Evolutionary conservation across 495 filamentous ascomycete species (phyloP), one percentile per base, ranked within the genome.

Genomic region (Clohesyomyces aquaticus): DNA sequence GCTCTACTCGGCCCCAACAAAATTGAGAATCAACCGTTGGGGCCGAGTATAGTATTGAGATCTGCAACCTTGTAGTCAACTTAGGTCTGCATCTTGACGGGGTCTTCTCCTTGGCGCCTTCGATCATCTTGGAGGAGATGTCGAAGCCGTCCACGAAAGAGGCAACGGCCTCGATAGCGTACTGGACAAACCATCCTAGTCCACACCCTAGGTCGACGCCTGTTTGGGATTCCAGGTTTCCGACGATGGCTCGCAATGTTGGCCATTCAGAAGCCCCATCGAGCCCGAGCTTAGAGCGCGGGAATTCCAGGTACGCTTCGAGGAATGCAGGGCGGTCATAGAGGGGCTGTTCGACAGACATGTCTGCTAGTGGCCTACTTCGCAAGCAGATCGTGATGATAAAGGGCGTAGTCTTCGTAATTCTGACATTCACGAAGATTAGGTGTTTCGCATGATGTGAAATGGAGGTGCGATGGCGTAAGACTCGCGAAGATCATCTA

Each of bases 181-280:
- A 43, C 12, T 38, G 11, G 4, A 38, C 21, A 27, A 43, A 56
- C 53, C 53, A 56, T 3, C 53, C 53, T 22, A 56, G 27, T n/a
- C 53, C 53, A 43, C 38, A 56, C 4, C 53, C 53, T 6, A 56
- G 53, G 27, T 56, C 53, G 3, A 56, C 21, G 3, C 42, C 16
- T 32, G 11, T 11, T 19, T 56, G 32, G 14, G 10, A 11, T 4
- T 42, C 29, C 9, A 45, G 3, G 21, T 6, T 1, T 4, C 29
- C 53, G 21, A 56, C 29, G 32, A 56, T 56, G 6, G 21, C 38
- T 6, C 53, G 53, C 18, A 56, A 23, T 2, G 29, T 43, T 16
- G 29, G 32, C 53, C 53, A 56, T 45, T 45, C 53, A 10, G 53
- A 38, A 11, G 53, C 53, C 11, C 53, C 53, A 23, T 45, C 53